Base-by-base conservation (phyloP, 805 yeast species). In the Lachancea kluyveri region DNA sequence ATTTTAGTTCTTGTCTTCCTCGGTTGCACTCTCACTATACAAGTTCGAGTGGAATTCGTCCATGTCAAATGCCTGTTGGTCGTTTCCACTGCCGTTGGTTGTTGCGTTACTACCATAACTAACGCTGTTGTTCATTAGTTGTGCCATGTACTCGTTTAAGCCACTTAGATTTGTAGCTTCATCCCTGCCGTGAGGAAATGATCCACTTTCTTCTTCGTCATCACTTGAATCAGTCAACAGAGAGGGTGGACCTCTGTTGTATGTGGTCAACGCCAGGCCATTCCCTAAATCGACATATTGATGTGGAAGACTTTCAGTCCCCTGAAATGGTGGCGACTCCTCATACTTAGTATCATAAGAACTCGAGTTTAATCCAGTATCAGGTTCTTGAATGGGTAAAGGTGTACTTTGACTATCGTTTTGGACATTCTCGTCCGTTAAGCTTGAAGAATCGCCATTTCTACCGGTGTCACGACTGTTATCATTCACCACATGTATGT, bases 171-270 rank as follows among this genome's bases (percentile, higher is more conserved):
- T 35, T n/a, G 28, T 31, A 13, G 29, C 30, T n/a, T 40, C 35
- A 13, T 26, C 30, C 10, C 33, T 34, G 10, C 20, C 20, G 11
- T 16, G 5, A 12, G 12, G 15, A 31, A 36, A 43, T 34, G 48
- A 33, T 34, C 42, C 38, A 39, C 45, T 41, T 26, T 37, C 41
- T 19, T 24, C 36, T 12, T 36, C 49, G 3, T 41, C 41, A 11
- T 50, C 59, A 30, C 52, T 53, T 9, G 60, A 55, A 27, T 47
- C 54, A 13, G 64, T 52, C 8, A 57, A 49, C 13, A 63, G 41
- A 3, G 68, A 60, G 5, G 70, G 68, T 2, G 67, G 66, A 4
- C 60, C 55, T 28, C 57, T 52, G 37, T 45, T 52, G 20, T 59
- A 57, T 3, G 54, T 40, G 20, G 56, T 56, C 12, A 64, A 30